A percentile compares a stretch with the other conserved stretches of the same genome.
Conservation (phyloP, 371 early-diverging fungal species). For the Mortierella sp. region DNA sequence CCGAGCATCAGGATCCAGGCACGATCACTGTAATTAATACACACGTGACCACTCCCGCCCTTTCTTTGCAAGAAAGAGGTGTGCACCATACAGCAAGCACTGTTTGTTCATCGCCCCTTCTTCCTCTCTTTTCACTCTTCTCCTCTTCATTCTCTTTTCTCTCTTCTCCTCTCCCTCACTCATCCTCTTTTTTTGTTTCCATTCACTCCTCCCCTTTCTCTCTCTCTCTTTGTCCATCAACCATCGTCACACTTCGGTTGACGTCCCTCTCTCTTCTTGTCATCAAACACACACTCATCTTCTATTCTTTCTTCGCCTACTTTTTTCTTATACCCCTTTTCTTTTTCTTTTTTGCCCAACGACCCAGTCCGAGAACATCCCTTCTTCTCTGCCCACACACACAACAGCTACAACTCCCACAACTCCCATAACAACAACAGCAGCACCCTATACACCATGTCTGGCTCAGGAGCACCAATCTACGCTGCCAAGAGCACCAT, state of each 20-base stretch:
- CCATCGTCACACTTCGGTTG: background rate
- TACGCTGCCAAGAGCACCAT: constrained; percentile 57
- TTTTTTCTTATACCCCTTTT: constrained; percentile 3
- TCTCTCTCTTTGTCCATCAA: background rate
- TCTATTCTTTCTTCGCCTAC: background rate
- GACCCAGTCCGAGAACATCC: constrained; percentile 12
- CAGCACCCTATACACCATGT: constrained; percentile 22
- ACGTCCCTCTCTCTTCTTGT: no score
- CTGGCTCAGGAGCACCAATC: constrained; percentile 44
- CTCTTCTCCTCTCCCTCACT: no score
- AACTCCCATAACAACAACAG: background rate
- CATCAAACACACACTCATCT: background rate
- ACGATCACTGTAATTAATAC: background rate
- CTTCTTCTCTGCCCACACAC: background rate
- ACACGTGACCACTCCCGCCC: background rate
- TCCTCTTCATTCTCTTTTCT: background rate
- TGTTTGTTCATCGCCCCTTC: background rate
- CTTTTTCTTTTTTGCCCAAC: background rate
- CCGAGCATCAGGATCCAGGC: background rate
- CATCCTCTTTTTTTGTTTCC: background rate
- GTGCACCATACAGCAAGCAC: background rate
- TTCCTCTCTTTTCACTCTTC: background rate
- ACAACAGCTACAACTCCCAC: background rate
- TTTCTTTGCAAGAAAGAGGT: background rate
- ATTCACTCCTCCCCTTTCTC: background rate